A percentile compares a stretch with the other conserved stretches of the same genome.
Evolutionary conservation across 2,329 filamentous ascomycete species (phyloP).

Genomic region (Aspergillus sp.): DNA sequence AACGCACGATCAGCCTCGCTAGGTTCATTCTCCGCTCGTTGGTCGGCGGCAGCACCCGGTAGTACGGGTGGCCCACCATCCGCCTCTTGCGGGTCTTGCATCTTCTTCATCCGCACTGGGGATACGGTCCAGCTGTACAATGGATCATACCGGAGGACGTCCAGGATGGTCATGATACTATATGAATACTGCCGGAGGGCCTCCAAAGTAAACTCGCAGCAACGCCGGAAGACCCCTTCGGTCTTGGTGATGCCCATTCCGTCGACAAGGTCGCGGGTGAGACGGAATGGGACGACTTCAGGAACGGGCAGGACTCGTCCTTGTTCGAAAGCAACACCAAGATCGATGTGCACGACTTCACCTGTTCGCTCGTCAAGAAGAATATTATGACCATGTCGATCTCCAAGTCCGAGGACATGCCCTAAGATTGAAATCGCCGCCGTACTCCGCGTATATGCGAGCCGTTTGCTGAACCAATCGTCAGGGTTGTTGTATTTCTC

Average conservation of each 20-base stretch:
- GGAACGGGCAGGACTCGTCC: constrained; percentile 91
- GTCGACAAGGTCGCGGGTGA: constrained; percentile 91
- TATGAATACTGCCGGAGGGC: constrained; percentile 91
- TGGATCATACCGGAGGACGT: constrained; percentile 96
- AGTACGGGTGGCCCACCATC: constrained; percentile 30
- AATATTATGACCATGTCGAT: constrained; percentile 95
- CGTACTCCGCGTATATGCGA: constrained; percentile 87
- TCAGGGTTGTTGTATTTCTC: constrained; percentile 89
- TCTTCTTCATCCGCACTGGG: constrained; percentile 55
- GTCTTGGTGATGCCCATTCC: constrained; percentile 94
- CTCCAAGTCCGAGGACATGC: constrained; percentile 83
- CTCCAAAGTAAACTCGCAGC: constrained; percentile 94
- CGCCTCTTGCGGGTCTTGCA: constrained; percentile 51
- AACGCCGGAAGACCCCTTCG: constrained; percentile 93
- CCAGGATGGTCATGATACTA: constrained; percentile 96
- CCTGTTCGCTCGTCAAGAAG: constrained; percentile 81
- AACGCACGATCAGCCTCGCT: constrained; percentile 86
- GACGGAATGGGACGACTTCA: constrained; percentile 88
- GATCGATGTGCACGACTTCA: constrained; percentile 92
- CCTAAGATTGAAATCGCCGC: constrained; percentile 93
- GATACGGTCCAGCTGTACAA: constrained; percentile 93
- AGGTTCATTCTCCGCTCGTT: constrained; percentile 45
- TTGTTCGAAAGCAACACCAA: constrained; percentile 94
- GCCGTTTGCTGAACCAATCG: constrained; percentile 83
- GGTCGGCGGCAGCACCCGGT: constrained; percentile 21